Conservation (phyloP, 352 stramenopile species). For the Stramenopiles sp. region DNA sequence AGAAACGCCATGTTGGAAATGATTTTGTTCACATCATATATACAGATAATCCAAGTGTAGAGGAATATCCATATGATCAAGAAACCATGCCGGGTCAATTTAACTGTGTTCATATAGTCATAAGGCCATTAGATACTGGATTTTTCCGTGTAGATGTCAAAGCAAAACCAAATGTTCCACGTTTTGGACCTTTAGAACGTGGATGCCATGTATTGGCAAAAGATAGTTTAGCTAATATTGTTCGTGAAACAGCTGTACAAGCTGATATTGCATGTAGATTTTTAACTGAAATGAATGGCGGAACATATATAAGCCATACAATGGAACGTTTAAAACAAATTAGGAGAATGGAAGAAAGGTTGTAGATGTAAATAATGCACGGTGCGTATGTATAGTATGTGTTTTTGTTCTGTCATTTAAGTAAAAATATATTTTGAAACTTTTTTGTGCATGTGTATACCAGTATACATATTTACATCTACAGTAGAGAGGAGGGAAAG, state of each 20-base stretch:
- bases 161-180: conserved; percentile 27
- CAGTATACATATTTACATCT: no score
- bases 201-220: neutral
- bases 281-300: neutral
- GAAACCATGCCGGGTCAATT: conserved; percentile 50
- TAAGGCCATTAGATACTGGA: conserved; percentile 45
- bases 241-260: neutral
- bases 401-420: no score
- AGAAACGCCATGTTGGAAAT: conserved; percentile 63
- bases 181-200: conserved; percentile 38
- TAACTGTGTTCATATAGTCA: conserved; percentile 57
- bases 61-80: conserved; percentile 30
- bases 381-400: no score
- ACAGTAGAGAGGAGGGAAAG: no score
- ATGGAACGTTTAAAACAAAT: neutral
- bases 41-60: conserved; percentile 48
- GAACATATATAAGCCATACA: neutral
- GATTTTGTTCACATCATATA: conserved; percentile 62
- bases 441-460: no score
- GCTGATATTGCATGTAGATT: neutral
- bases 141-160: conserved; percentile 42
- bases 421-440: no score
- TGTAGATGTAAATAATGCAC: neutral
- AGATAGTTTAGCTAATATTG: neutral
- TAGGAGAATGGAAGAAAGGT: neutral